A percentile compares a stretch with the other conserved stretches of the same genome.
Evolutionary conservation across 2,329 filamentous ascomycete genomes (phyloP).

Genomic region (Fusarium sp.): DNA sequence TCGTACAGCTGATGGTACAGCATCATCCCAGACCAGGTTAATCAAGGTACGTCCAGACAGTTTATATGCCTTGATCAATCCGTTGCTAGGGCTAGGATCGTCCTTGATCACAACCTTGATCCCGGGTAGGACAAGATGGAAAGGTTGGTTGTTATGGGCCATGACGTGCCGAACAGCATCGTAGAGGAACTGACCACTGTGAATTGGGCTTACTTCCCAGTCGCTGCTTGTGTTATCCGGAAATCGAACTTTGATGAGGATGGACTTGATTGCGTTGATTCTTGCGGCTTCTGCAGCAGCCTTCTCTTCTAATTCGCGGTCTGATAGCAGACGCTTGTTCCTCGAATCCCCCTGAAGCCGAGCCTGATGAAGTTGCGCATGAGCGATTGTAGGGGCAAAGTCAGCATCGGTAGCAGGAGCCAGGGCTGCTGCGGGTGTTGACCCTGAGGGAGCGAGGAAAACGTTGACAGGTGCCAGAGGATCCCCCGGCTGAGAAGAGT

Average conservation of each 20-base stretch:
- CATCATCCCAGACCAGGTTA: constrained; percentile 79
- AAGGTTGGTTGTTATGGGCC: constrained; percentile 71
- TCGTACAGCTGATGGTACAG: constrained; percentile 66
- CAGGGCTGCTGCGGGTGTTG: constrained; percentile 80
- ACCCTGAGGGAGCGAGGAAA: constrained; percentile 80
- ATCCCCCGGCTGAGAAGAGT: constrained; percentile 43
- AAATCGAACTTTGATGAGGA: constrained; percentile 85
- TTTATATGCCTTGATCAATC: constrained; percentile 78
- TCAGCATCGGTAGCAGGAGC: constrained; percentile 76
- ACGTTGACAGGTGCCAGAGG: constrained; percentile 71
- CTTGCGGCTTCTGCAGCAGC: constrained; percentile 73
- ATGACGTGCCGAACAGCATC: constrained; percentile 79
- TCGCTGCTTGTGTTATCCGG: constrained; percentile 86
- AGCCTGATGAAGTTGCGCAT: constrained; percentile 79
- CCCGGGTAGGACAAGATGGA: constrained; percentile 76
- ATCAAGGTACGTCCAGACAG: constrained; percentile 79
- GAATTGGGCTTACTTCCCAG: constrained; percentile 73
- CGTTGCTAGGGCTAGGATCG: constrained; percentile 59
- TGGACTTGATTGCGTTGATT: constrained; percentile 72
- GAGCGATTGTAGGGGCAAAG: constrained; percentile 80
- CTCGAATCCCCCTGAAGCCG: constrained; percentile 70
- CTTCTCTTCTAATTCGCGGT: constrained; percentile 81
- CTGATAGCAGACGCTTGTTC: constrained; percentile 83
- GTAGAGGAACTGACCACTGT: constrained; percentile 80
- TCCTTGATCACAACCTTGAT: constrained; percentile 63